Conservation (phyloP, 2,329 filamentous ascomycete genomes). For the Triangularia verruculosa region DNA sequence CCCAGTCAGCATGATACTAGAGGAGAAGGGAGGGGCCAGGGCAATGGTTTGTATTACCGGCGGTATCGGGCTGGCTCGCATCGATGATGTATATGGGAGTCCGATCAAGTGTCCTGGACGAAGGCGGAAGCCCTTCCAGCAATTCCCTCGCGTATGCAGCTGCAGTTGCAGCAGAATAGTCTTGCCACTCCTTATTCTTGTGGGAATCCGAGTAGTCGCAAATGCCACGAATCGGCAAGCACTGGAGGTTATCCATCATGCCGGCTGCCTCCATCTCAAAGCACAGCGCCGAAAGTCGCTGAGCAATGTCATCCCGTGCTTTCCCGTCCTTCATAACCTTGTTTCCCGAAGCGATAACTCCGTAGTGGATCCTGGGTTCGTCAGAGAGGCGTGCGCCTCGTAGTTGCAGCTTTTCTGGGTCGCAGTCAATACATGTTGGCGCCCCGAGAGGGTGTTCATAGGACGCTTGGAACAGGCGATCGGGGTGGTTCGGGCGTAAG, state of each 20-base stretch:
- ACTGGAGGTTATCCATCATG: slow-evolving; percentile 31
- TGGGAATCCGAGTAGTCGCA: slow-evolving; percentile 38
- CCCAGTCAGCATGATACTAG: not conserved
- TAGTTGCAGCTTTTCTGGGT: slow-evolving; percentile 10
- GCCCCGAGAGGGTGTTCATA: slow-evolving; percentile 11
- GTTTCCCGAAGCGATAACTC: slow-evolving; percentile 20
- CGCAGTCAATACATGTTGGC: slow-evolving; percentile 10
- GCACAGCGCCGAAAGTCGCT: slow-evolving; percentile 16
- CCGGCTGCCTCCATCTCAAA: slow-evolving; percentile 34
- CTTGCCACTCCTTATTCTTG: slow-evolving; percentile 34
- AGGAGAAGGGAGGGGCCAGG: not conserved
- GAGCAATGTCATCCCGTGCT: slow-evolving; percentile 6
- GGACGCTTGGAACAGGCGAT: slow-evolving; percentile 13
- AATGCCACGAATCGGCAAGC: slow-evolving; percentile 36
- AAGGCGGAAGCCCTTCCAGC: slow-evolving; percentile 12
- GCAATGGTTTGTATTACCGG: slow-evolving; percentile 2
- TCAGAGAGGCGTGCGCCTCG: slow-evolving; percentile 2
- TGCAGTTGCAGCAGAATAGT: slow-evolving; percentile 32
- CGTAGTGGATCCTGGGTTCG: slow-evolving; percentile 15
- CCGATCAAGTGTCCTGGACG: not conserved
- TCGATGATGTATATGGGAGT: slow-evolving; percentile 2
- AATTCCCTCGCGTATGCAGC: slow-evolving; percentile 31
- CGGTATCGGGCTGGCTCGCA: not conserved
- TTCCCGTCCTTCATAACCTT: slow-evolving; percentile 14
- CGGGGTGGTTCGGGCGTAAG: slow-evolving; percentile 1